phyloP scores from a whole-genome alignment of 352 stramenopile species.

The Albugo candida region DNA sequence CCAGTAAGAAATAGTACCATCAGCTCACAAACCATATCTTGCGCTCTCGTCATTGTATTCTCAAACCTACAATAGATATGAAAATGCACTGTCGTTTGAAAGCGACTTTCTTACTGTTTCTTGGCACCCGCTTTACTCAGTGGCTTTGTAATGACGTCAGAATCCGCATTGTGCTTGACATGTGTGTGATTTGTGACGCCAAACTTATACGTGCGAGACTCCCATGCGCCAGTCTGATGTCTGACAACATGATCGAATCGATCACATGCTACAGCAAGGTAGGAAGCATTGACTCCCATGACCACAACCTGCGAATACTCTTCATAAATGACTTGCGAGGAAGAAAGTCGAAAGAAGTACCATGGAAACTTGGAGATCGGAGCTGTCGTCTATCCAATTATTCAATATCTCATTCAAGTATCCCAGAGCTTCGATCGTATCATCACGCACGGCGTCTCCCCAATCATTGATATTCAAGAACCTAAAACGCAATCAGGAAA shows the following conservation, averaged over 20 bases:
- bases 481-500: slow-evolving; percentile 6
- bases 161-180: slow-evolving; percentile 19
- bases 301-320: slow-evolving; percentile 18
- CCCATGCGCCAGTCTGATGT: slow-evolving; percentile 42
- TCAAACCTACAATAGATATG: slow-evolving; percentile 25
- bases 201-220: slow-evolving; percentile 43
- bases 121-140: slow-evolving; percentile 48
- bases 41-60: slow-evolving; percentile 49
- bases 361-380: slow-evolving; percentile 56
- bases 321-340: not conserved
- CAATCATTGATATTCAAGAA: slow-evolving; percentile 66
- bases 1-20: slow-evolving; percentile 21
- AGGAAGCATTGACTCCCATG: slow-evolving; percentile 53
- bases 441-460: slow-evolving; percentile 48
- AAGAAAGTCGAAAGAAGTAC: slow-evolving; percentile 11
- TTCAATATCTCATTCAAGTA: slow-evolving; percentile 56
- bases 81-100: too few relatives aligned
- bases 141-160: slow-evolving; percentile 24
- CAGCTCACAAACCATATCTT: slow-evolving; percentile 69
- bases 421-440: slow-evolving; percentile 52
- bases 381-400: slow-evolving; percentile 49
- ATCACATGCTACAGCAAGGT: slow-evolving; percentile 44
- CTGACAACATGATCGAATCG: slow-evolving; percentile 42
- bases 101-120: slow-evolving; percentile 24
- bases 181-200: slow-evolving; percentile 12